These are phyloP conservation scores for Aegilops umbellulata DNA, from an alignment of 176 grass and related monocot genomes.

Conservation along the genomic window DNA sequence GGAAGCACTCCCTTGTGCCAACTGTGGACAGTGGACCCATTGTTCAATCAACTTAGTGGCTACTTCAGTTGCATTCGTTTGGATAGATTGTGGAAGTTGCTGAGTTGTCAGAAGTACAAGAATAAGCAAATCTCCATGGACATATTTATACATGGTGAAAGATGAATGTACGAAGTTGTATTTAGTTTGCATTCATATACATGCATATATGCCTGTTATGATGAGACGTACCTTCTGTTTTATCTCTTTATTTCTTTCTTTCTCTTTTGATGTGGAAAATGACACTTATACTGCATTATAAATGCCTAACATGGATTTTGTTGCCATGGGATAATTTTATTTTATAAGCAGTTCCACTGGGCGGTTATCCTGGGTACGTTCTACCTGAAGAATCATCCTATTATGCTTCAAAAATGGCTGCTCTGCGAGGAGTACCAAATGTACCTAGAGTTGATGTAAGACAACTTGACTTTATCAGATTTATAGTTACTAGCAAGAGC, in stretches of 20 bases:
- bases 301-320: conserved; percentile 19
- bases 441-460: conserved; percentile 48
- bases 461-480: background rate
- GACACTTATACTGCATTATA: background rate
- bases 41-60: background rate
- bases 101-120: background rate
- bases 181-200: background rate
- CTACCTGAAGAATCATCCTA: conserved; percentile 29
- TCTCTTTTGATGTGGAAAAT: background rate
- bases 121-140: background rate
- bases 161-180: background rate
- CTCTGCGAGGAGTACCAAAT: conserved; percentile 40
- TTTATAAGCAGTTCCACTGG: conserved; percentile 36
- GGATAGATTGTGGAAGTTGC: background rate
- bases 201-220: background rate
- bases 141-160: background rate
- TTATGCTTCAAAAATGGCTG: conserved; percentile 27
- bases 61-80: background rate
- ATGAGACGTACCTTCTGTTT: background rate
- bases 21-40: background rate
- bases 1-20: background rate
- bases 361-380: conserved; percentile 38
- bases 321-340: conserved; percentile 18
- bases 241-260: background rate
- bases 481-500: background rate